Evolutionary conservation across 768 basidiomycete species (phyloP).

Genomic region (Lactarius akahatsu): DNA sequence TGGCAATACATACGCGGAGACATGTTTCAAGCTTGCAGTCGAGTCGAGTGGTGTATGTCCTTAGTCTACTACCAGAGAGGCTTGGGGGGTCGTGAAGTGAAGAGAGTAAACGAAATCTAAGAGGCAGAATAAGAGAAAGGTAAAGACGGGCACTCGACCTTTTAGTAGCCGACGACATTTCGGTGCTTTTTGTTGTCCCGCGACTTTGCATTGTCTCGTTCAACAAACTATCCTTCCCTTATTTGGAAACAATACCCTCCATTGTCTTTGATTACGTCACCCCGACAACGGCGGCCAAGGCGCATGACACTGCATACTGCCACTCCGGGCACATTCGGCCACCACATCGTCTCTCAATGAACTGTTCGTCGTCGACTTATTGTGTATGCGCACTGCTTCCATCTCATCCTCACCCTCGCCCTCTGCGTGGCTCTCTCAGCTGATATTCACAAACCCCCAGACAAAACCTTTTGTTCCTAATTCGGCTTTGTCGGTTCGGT

Average conservation of each 20-base stretch:
- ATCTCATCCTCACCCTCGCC: not conserved
- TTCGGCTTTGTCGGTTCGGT: not conserved
- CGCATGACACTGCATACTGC: no score
- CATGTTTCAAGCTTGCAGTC: not conserved
- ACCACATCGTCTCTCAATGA: not conserved
- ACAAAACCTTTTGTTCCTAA: not conserved
- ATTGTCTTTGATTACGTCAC: not conserved
- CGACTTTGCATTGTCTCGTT: not conserved
- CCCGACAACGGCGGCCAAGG: not conserved
- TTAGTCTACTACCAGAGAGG: constrained; percentile 5
- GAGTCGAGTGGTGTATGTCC: not conserved
- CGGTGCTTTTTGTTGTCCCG: not conserved
- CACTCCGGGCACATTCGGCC: no score
- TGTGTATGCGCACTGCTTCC: not conserved
- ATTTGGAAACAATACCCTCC: not conserved
- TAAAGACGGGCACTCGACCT: not conserved
- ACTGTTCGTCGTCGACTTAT: not conserved
- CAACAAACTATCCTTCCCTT: not conserved
- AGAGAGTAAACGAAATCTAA: not conserved
- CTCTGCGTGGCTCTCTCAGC: not conserved
- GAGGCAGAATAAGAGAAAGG: not conserved
- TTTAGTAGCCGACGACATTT: constrained; percentile 7
- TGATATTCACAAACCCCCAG: not conserved
- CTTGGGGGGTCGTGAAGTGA: not conserved
- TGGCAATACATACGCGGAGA: constrained; percentile 4